Evolutionary conservation across 805 yeast genomes (phyloP).

Genomic region (Candida bentonensis): DNA sequence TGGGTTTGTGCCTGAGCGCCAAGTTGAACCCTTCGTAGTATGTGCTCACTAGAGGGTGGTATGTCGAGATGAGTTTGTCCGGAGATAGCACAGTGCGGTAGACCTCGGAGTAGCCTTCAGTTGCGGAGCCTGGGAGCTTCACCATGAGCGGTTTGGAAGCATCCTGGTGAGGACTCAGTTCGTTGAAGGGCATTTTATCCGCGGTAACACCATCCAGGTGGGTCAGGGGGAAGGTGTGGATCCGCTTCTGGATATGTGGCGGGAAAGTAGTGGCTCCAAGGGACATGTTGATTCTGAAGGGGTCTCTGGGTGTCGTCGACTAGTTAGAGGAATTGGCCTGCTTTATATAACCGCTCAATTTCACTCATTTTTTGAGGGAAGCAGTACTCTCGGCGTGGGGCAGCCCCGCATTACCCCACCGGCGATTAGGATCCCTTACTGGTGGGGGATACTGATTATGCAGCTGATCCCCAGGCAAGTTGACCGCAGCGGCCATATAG

Average conservation of each 20-base stretch:
- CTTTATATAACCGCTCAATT: no score
- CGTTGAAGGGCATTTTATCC: not conserved
- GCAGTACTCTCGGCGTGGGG: no score
- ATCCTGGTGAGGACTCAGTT: not conserved
- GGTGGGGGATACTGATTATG: no score
- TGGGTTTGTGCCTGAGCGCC: conserved; percentile 16
- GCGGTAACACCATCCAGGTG: not conserved
- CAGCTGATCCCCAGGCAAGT: no score
- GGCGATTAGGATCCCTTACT: no score
- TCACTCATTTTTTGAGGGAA: no score
- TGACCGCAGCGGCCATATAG: no score
- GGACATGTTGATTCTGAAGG: no score
- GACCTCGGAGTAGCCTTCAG: conserved; percentile 36
- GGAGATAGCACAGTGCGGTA: conserved; percentile 32
- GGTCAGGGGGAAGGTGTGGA: not conserved
- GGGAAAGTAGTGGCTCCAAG: not conserved
- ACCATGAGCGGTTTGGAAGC: conserved; percentile 5
- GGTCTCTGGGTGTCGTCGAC: no score
- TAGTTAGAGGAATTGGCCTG: no score
- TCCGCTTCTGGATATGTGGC: not conserved
- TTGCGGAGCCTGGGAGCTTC: conserved; percentile 26
- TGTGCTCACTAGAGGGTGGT: conserved; percentile 27
- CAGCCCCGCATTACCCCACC: no score
- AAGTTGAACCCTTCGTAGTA: conserved; percentile 23
- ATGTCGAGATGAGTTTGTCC: conserved; percentile 16